Conservation (phyloP, 208 protist genomes). For the Angomonas ambiguus region DNA sequence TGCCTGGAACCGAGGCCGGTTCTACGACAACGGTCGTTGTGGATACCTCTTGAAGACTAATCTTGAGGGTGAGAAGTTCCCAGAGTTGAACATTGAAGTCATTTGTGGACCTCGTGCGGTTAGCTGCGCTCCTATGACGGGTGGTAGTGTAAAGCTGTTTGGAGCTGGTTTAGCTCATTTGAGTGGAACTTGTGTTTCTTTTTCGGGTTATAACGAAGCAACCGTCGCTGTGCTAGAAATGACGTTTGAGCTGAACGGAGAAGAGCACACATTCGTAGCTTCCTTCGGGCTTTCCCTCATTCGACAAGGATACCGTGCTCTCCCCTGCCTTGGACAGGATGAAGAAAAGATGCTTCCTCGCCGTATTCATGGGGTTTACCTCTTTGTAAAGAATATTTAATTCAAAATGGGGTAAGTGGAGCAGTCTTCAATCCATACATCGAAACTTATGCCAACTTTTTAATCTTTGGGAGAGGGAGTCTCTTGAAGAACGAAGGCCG, state of each 20-base stretch:
- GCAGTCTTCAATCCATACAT: neutral
- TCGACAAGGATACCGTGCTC: constrained; percentile 64
- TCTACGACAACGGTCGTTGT: constrained; percentile 77
- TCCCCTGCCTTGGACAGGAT: constrained; percentile 42
- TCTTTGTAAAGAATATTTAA: constrained; percentile 42
- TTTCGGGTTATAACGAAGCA: constrained; percentile 64
- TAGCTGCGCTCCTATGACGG: constrained; percentile 36
- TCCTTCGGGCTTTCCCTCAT: constrained; percentile 63
- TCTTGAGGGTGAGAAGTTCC: constrained; percentile 30
- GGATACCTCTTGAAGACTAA: constrained; percentile 81
- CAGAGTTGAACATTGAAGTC: constrained; percentile 53
- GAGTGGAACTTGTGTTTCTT: constrained; percentile 52
- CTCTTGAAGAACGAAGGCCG: too few relatives aligned
- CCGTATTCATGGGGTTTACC: constrained; percentile 57
- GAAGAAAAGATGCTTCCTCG: constrained; percentile 36
- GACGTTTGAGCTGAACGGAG: constrained; percentile 64
- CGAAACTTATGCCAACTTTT: neutral
- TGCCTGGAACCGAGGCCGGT: constrained; percentile 63
- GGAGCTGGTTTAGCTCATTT: constrained; percentile 45
- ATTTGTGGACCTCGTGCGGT: constrained; percentile 70
- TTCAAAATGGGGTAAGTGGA: neutral
- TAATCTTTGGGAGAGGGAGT: constrained; percentile 2
- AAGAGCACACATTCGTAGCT: constrained; percentile 48
- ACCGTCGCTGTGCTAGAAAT: constrained; percentile 63
- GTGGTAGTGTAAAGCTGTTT: constrained; percentile 37